phyloP scores from a whole-genome alignment of 192 early-diverging fungal species.

The Podila clonocystis region DNA sequence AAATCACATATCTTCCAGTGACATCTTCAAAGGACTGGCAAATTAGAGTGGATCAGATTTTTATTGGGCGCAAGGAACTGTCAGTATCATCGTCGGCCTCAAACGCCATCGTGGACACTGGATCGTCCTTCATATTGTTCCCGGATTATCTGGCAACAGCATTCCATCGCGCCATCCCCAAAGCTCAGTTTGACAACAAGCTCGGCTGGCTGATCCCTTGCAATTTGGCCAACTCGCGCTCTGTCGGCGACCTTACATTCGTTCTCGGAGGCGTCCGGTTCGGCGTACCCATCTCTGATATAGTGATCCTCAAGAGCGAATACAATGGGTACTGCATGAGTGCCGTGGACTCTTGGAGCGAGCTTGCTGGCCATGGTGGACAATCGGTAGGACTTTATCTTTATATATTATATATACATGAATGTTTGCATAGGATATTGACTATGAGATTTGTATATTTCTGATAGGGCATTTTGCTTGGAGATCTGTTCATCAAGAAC shows the following conservation, averaged over 20 bases:
- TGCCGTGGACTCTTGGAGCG: constrained; percentile 44
- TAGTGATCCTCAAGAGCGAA: constrained; percentile 35
- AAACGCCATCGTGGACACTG: constrained; percentile 67
- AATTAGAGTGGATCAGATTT: constrained; percentile 55
- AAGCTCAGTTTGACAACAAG: constrained; percentile 31
- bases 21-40: constrained; percentile 65
- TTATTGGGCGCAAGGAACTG: constrained; percentile 37
- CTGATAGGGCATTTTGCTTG: constrained; percentile 41
- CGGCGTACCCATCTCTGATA: constrained; percentile 43
- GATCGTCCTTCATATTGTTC: constrained; percentile 64
- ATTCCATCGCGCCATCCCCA: constrained; percentile 41
- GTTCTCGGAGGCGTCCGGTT: constrained; percentile 25
- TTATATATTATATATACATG: no score
- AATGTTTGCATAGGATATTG: neutral
- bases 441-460: neutral
- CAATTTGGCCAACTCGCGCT: constrained; percentile 23
- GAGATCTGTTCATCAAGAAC: constrained; percentile 49
- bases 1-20: constrained; percentile 57
- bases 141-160: constrained; percentile 45
- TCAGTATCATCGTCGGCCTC: constrained; percentile 37
- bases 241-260: constrained; percentile 36
- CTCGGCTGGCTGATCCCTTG: constrained; percentile 45
- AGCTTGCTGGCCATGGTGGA: constrained; percentile 36
- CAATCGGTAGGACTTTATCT: constrained; percentile 30
- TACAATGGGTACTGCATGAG: constrained; percentile 45